phyloP scores from a whole-genome alignment of 192 early-diverging fungal species.

The Pilaira anomala region DNA sequence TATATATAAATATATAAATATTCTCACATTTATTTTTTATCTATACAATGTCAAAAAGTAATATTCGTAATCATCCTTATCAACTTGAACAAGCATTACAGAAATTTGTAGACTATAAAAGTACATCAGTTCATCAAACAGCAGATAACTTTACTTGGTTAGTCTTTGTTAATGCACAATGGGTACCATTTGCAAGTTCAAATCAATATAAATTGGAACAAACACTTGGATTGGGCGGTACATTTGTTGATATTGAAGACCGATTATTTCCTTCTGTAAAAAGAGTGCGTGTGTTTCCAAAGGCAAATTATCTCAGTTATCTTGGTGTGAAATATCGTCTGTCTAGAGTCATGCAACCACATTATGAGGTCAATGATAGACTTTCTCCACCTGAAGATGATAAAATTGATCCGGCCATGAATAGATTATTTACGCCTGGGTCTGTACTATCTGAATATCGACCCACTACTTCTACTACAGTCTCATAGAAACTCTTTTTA shows the following conservation, averaged over 20 bases:
- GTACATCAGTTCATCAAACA: conserved; percentile 16
- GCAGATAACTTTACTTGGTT: conserved; percentile 26
- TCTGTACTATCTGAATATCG: no score
- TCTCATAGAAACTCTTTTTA: no score
- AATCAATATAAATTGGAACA: conserved; percentile 31
- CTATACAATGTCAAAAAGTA: conserved; percentile 3
- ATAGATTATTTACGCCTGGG: not conserved
- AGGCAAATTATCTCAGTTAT: conserved; percentile 31
- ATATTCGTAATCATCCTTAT: conserved; percentile 27
- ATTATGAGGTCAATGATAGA: conserved; percentile 10
- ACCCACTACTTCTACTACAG: no score
- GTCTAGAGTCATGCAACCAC: conserved; percentile 24
- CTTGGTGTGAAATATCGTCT: conserved; percentile 32
- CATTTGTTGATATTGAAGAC: conserved; percentile 33
- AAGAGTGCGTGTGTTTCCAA: conserved; percentile 30
- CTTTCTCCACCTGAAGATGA: not conserved
- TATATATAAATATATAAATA: no score
- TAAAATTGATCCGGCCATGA: not conserved
- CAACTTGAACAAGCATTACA: conserved; percentile 24
- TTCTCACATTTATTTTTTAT: not conserved
- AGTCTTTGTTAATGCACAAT: conserved; percentile 18
- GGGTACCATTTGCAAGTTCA: conserved; percentile 22
- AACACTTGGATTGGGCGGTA: conserved; percentile 26
- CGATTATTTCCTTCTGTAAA: conserved; percentile 27
- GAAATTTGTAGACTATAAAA: conserved; percentile 9